Evolutionary conservation across 2,329 filamentous ascomycete genomes (phyloP), one percentile per base, ranked within the genome.

Genomic region (Aspergillus sp.): DNA sequence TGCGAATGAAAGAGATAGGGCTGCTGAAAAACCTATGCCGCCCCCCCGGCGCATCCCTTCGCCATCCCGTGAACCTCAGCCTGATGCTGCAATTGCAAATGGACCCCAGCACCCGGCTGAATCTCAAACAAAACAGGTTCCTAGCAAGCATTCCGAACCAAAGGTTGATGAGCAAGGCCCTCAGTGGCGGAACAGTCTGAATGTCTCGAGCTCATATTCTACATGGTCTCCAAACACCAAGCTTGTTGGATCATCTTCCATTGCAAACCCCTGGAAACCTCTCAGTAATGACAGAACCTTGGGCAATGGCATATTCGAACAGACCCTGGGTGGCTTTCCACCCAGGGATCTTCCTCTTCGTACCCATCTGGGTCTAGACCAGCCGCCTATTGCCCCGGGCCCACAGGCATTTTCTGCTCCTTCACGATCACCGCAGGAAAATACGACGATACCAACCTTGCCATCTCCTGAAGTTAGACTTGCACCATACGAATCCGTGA

Each of bases 251-350:
- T 57, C 62, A 30, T 47, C 68, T 27, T 50, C 66, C 33, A 49
- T 66, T 49, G 58, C 68, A 42, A 81, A 78, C 51, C 74, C 81
- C 29, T 84, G 81, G 81, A 81, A 80, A 43, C 71, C 76, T 32
- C 68, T 76, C 32, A 73, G 68, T 42, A 72, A 72, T 53, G 76
- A 79, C 48, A 74, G 76, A 53, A 75, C 77, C 27, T 72, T 84
- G 33, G 81, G 81, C 11, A 84, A 83, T 61, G 81, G 80, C 28
- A 81, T 79, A 2, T 84, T 84, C 52, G 78, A 81, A 49, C 72
- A 72, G 46, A 65, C 63, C 45, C 72, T 78, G 43, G 68, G 69
- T 30, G 70, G 71, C 33, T 76, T 75, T 43, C 67, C 75, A 37
- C 59, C 70, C 33, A 68, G 71, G 36, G 66, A 73, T 46, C 50